These are phyloP conservation scores for Phanerodontia chrysosporium DNA, from an alignment of 768 basidiomycete genomes.

Conservation along the genomic window DNA sequence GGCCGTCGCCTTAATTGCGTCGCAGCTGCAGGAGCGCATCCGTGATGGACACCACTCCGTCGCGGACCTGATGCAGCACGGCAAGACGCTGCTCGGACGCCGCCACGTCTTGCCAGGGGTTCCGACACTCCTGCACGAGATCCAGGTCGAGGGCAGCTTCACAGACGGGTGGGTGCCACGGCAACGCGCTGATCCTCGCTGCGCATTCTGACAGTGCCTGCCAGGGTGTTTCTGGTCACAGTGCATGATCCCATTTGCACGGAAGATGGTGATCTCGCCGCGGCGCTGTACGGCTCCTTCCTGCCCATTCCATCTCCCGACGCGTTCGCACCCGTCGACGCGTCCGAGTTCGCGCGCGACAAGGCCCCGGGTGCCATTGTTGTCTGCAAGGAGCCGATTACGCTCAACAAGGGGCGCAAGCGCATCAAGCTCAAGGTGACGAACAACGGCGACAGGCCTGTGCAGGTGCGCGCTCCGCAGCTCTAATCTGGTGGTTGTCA, in stretches of 20 bases:
- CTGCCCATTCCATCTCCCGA: constrained; percentile 70
- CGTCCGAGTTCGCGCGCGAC: constrained; percentile 45
- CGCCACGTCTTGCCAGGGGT: constrained; percentile 88
- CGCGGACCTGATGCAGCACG: constrained; percentile 88
- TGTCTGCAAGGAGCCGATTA: constrained; percentile 56
- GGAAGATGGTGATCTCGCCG: constrained; percentile 29
- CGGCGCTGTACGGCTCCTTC: constrained; percentile 82
- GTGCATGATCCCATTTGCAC: constrained; percentile 94
- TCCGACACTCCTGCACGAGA: constrained; percentile 68
- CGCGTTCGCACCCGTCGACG: constrained; percentile 56
- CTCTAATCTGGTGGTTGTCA: background rate
- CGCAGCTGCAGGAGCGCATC: constrained; percentile 90
- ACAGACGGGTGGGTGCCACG: constrained; percentile 57
- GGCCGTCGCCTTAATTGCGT: constrained; percentile 84
- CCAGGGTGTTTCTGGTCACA: constrained; percentile 95
- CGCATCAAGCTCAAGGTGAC: constrained; percentile 72
- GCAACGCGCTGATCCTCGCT: background rate
- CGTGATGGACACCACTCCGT: constrained; percentile 87
- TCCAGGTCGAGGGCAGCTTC: constrained; percentile 95
- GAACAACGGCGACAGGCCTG: constrained; percentile 90
- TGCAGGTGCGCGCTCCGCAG: constrained; percentile 56
- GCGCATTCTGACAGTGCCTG: background rate
- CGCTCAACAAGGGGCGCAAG: constrained; percentile 71
- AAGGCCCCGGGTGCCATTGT: constrained; percentile 76
- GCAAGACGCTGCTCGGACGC: constrained; percentile 83